Conservation (phyloP, 1,284 basidiomycete species). For the Cryptococcus sp. region DNA sequence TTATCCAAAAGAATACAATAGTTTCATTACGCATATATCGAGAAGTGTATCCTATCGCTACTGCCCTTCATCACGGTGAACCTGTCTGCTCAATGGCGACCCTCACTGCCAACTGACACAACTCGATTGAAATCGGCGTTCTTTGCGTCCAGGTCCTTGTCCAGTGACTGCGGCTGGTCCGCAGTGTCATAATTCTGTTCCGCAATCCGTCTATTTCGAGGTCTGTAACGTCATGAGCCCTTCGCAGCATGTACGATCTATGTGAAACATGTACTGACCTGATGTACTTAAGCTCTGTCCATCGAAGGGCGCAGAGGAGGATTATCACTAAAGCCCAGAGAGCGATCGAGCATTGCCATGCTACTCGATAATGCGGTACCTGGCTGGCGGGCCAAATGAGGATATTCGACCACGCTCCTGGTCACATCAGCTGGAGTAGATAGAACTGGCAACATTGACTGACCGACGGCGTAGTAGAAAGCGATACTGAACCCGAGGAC, state of each 20-base stretch:
- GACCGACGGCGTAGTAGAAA: constrained; percentile 22
- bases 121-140: neutral
- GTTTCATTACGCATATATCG: no score
- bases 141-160: neutral
- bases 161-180: neutral
- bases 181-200: constrained; percentile 14
- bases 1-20: no score
- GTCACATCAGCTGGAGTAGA: neutral
- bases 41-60: no score
- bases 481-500: constrained; percentile 31
- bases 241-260: neutral
- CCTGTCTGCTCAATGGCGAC: neutral
- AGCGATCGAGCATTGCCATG: constrained; percentile 35
- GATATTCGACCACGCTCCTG: constrained; percentile 34
- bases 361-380: constrained; percentile 36
- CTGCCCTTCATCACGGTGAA: no score
- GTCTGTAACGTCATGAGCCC: constrained; percentile 7
- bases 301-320: constrained; percentile 15
- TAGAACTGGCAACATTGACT: neutral
- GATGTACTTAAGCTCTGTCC: constrained; percentile 23
- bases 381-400: constrained; percentile 38
- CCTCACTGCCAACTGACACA: neutral
- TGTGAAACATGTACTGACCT: constrained; percentile 9
- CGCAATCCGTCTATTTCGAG: constrained; percentile 20
- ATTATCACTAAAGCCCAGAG: constrained; percentile 31